A percentile compares a stretch with the other conserved stretches of the same genome.
These are phyloP conservation scores for Ceratocystis harringtonii DNA, from an alignment of 2,329 filamentous ascomycete species.

Conservation along the genomic window DNA sequence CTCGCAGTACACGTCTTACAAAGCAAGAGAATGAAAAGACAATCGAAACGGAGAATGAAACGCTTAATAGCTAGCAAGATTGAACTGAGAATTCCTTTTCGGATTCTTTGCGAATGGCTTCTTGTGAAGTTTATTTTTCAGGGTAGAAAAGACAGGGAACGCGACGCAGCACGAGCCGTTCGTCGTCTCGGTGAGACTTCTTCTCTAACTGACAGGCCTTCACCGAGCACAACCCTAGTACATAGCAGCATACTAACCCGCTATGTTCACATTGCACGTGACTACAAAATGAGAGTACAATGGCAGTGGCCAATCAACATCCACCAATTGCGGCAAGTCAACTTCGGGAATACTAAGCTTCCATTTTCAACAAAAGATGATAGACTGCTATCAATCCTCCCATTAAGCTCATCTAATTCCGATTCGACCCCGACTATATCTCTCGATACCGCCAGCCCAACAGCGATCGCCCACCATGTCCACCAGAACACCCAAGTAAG, in stretches of 20 bases:
- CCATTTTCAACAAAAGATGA: background rate
- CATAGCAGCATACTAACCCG: background rate
- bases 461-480: conserved; percentile 26
- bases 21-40: no score
- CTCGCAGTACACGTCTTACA: no score
- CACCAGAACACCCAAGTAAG: conserved; percentile 31
- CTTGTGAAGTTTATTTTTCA: conserved; percentile 3
- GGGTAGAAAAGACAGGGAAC: background rate
- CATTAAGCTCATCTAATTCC: background rate
- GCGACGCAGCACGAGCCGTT: background rate
- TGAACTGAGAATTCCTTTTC: background rate
- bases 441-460: conserved; percentile 1
- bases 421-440: conserved; percentile 2
- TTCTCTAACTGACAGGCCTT: background rate
- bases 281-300: background rate
- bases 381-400: background rate
- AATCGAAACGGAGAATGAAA: background rate
- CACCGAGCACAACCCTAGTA: background rate
- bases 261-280: background rate
- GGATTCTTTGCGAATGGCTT: background rate
- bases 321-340: background rate
- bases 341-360: conserved; percentile 1
- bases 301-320: conserved; percentile 6
- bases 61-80: background rate
- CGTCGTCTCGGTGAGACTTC: background rate